These are phyloP conservation scores for Thalassiosira hispida DNA, from an alignment of 352 stramenopile genomes.

Conservation along the genomic window DNA sequence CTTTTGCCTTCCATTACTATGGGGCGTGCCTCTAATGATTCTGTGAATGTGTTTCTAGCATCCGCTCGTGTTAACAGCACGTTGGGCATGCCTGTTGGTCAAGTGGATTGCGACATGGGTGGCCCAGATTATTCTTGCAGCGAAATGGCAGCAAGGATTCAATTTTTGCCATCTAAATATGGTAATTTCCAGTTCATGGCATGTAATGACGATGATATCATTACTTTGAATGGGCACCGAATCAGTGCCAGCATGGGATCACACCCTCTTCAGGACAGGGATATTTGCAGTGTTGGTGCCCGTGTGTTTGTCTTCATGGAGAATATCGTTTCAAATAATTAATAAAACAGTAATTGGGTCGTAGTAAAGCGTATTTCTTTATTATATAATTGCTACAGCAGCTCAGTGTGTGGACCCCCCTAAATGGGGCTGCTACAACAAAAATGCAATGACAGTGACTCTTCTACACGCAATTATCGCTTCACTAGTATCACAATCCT, in stretches of 20 bases:
- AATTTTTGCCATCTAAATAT: conserved; percentile 54
- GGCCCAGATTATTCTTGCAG: conserved; percentile 67
- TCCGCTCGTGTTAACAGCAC: conserved; percentile 23
- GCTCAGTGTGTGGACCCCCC: too few species aligned
- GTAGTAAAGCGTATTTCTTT: too few species aligned
- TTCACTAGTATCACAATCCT: background rate
- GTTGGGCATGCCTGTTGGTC: conserved; percentile 66
- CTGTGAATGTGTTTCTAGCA: conserved; percentile 28
- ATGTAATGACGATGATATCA: conserved; percentile 72
- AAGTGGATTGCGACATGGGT: conserved; percentile 78
- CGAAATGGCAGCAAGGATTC: conserved; percentile 72
- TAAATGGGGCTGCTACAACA: conserved; percentile 56
- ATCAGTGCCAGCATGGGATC: conserved; percentile 68
- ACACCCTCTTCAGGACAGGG: conserved; percentile 71
- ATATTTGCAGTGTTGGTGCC: conserved; percentile 78
- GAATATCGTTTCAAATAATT: too few species aligned
- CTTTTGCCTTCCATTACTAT: conserved; percentile 66
- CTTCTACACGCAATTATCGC: background rate
- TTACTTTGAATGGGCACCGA: conserved; percentile 81
- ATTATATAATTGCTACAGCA: too few species aligned
- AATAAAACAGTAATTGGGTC: too few species aligned
- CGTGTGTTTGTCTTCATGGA: conserved; percentile 80
- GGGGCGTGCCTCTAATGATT: conserved; percentile 63
- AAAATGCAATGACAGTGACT: conserved; percentile 11
- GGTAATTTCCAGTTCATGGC: conserved; percentile 76